These are phyloP conservation scores for Coccomyxa sp. DNA, from an alignment of 139 green algal genomes.

Conservation along the genomic window DNA sequence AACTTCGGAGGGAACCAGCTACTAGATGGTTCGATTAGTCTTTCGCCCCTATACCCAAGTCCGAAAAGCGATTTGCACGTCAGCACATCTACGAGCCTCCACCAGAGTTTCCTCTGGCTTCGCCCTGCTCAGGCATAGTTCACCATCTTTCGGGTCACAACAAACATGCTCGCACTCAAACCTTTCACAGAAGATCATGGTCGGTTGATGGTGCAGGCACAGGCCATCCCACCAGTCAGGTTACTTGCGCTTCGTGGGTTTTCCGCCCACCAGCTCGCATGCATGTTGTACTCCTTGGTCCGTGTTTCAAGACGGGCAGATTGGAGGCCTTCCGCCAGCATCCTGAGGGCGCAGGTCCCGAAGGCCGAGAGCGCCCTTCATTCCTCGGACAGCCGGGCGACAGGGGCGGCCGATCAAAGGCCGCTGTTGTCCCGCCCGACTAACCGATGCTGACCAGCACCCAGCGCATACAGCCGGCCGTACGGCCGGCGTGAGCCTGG, in stretches of 20 bases:
- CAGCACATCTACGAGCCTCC: slow-evolving; percentile 92
- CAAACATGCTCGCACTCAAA: slow-evolving; percentile 85
- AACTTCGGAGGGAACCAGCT: slow-evolving; percentile 95
- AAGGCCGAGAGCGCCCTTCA: slow-evolving; percentile 55
- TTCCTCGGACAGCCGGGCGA: slow-evolving; percentile 61
- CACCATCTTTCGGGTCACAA: slow-evolving; percentile 94
- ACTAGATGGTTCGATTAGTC: slow-evolving; percentile 98
- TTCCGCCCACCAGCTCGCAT: slow-evolving; percentile 86
- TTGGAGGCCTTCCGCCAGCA: slow-evolving; percentile 77
- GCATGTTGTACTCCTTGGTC: slow-evolving; percentile 95
- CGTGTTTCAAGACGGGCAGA: slow-evolving; percentile 93
- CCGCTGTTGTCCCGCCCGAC: slow-evolving; percentile 57
- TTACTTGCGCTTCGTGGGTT: slow-evolving; percentile 90
- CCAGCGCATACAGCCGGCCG: slow-evolving; percentile 58
- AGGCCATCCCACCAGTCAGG: slow-evolving; percentile 72
- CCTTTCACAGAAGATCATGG: slow-evolving; percentile 85
- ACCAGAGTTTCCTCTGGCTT: slow-evolving; percentile 93
- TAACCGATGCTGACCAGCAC: slow-evolving; percentile 82
- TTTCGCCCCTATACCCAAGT: slow-evolving; percentile 97
- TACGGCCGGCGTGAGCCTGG: slow-evolving; percentile 64
- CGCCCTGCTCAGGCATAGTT: slow-evolving; percentile 93
- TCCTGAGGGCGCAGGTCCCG: slow-evolving; percentile 69
- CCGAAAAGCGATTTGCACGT: slow-evolving; percentile 96
- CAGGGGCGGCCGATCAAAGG: slow-evolving; percentile 52
- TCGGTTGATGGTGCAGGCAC: slow-evolving; percentile 79